Conservation (phyloP, 257 asterid species). For the Solanum clarkiae region DNA sequence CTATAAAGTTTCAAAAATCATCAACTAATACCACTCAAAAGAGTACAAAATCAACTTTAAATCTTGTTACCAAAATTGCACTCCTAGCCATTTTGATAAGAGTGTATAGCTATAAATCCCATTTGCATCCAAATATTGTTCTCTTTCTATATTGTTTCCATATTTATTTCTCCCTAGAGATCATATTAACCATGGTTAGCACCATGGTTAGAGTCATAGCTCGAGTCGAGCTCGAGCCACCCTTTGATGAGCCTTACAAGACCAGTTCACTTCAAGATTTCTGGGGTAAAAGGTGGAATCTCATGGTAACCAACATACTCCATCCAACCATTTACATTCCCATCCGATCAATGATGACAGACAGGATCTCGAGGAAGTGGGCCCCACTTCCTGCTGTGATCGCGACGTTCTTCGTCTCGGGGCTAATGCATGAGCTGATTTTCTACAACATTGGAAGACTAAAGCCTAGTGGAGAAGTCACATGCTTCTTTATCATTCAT, state of each 20-base stretch:
- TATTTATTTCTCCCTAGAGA: background rate
- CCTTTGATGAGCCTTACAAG: conserved; percentile 9
- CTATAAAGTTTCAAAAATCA: conserved; percentile 20
- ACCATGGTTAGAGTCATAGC: background rate
- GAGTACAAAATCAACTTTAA: background rate
- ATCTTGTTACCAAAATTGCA: conserved; percentile 4
- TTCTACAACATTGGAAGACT: conserved; percentile 30
- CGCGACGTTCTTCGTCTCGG: conserved; percentile 37
- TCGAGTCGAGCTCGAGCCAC: background rate
- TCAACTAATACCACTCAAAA: background rate
- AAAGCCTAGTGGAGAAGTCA: conserved; percentile 32
- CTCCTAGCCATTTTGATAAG: conserved; percentile 3
- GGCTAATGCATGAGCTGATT: conserved; percentile 47
- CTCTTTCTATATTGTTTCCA: conserved; percentile 1
- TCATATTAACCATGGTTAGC: background rate
- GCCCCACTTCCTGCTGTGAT: conserved; percentile 16
- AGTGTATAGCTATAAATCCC: background rate
- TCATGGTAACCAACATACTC: background rate
- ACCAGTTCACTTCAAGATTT: conserved; percentile 20
- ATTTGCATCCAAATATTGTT: conserved; percentile 11
- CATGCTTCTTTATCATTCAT: conserved; percentile 27
- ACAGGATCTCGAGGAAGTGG: conserved; percentile 1
- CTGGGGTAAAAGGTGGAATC: conserved; percentile 21
- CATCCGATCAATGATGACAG: background rate
- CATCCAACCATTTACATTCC: conserved; percentile 19